These are phyloP conservation scores for Mycena rebaudengoi DNA, from an alignment of 768 basidiomycete genomes.

Conservation along the genomic window DNA sequence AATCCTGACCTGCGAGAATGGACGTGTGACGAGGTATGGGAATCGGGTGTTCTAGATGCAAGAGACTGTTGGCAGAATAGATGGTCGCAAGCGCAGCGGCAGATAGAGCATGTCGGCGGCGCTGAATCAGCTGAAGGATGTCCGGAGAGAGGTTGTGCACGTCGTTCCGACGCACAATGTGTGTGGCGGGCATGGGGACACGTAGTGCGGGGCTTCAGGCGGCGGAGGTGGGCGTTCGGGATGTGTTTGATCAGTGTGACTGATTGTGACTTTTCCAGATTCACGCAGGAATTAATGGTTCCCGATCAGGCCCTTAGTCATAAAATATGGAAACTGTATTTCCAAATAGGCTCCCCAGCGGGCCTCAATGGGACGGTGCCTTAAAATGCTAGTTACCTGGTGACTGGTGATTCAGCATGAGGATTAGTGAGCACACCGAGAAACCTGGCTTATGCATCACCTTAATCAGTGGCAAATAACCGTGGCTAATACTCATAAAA, in stretches of 20 bases:
- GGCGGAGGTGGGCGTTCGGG: neutral
- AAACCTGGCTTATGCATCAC: too few relatives aligned
- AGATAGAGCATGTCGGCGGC: neutral
- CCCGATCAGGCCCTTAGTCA: neutral
- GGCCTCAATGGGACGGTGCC: too few relatives aligned
- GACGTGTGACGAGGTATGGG: constrained; percentile 10
- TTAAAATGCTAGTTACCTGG: too few relatives aligned
- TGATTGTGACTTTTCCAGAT: neutral
- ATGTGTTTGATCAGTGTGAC: neutral
- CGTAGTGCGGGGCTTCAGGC: too few relatives aligned
- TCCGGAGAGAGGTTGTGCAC: neutral
- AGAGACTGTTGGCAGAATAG: neutral
- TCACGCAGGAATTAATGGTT: neutral
- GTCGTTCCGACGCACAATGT: neutral
- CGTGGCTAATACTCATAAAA: too few relatives aligned
- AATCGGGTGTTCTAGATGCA: constrained; percentile 2
- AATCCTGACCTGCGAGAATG: constrained; percentile 5
- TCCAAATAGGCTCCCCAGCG: too few relatives aligned
- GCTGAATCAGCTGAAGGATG: neutral
- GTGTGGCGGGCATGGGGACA: neutral
- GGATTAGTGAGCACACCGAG: too few relatives aligned
- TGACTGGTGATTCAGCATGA: too few relatives aligned
- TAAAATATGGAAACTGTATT: too few relatives aligned
- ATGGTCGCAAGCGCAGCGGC: neutral
- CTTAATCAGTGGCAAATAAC: too few relatives aligned